Evolutionary conservation across 257 asterid species (phyloP), one percentile per base, ranked within the genome.

Genomic region (Solanum habrochaites): DNA sequence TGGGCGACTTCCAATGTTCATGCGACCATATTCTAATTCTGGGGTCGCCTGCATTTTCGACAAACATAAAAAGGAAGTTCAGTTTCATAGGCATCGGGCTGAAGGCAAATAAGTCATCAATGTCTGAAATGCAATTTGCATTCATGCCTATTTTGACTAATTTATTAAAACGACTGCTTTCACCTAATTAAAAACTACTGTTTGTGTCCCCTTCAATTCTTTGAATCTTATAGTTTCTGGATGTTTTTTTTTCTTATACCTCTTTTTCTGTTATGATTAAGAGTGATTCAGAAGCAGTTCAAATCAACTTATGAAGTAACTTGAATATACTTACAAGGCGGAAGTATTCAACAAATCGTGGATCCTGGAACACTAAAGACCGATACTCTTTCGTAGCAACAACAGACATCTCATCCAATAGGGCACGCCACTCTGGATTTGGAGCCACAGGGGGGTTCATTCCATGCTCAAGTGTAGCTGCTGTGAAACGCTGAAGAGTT

Each of bases 381-480:
- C 99, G 98, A 85, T 94, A 95, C 85, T 96, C 98, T 88, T 94
- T 85, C 0, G 99, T 96, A 49, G 99, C 97, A 62, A 94, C 81
- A 52, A 93, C 92, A n/a, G 98, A 95, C 98, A 96, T 96, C 94
- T 94, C 97, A 31, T 95, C 98, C 96, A 95, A 90, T 77, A 96
- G 96, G 1, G 94, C 91, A 84, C 99, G 98, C 99, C 99, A 96
- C 85, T 94, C 98, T 2, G 97, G 98, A 92, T 93, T 95, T 5
- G 99, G 98, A 60, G 99, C 90, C 85, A 88, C 89, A 1, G 99
- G 98, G 27, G 98, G 98, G 35, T 92, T 88, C 99, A 96, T 96
- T 15, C 99, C 98, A 64, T 96, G 99, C 94, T 96, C 99, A 8
- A 96, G 97, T n/a, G 99, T 96, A n/a, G 99, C 99, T 82, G 99